Base-by-base conservation (phyloP, 768 basidiomycete genomes). In the Kwoniella dejecticola region DNA sequence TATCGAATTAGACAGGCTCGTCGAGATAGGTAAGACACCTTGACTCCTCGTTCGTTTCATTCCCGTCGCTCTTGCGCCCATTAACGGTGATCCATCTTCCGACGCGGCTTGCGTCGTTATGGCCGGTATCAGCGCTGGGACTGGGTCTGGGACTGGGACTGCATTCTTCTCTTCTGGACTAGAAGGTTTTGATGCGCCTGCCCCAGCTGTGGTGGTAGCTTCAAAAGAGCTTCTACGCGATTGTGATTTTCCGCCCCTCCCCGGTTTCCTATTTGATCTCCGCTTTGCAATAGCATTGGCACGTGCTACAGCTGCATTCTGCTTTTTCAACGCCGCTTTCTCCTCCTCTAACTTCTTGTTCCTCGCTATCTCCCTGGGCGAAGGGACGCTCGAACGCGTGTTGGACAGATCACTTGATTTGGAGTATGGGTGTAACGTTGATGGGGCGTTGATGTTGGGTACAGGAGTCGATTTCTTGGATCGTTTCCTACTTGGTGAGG, bases 21-120 rank as follows among this genome's bases (percentile, higher is more conserved):
- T 67, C 3, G 59, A 62, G 21, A 70, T 58, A 17, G 60, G 44
- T 10, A 62, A 26, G 1, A 66, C 47, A 23, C 69, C 69, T 6
- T 48, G 45, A 24, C 62, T 64, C 40, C 69, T 47, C 10, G 69
- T 70, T 27, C 69, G 55, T 33, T 70, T 70, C 54, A 70, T 29
- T 11, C 59, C 49, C 21, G 44, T 36, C 23, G 57, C 21, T n/a
- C 48, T 44, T 5, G 30, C 11, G 0, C 41, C 57, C 44, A 52
- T 17, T 3, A 31, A 4, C 4, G 63, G 57, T 4, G 60, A 52
- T 45, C 50, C 55, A 31, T 30, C 50, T 26, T 44, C 42, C 7
- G 62, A 57, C 12, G 57, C 48, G 15, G 63, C 21, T 23, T 49
- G 33, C 12, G 45, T 41, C 11, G 52, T 53, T 1, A 63, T 57